A percentile compares a stretch with the other conserved stretches of the same genome.
phyloP scores from a whole-genome alignment of 75 land plant genomes.

The Gnetum montanum region DNA sequence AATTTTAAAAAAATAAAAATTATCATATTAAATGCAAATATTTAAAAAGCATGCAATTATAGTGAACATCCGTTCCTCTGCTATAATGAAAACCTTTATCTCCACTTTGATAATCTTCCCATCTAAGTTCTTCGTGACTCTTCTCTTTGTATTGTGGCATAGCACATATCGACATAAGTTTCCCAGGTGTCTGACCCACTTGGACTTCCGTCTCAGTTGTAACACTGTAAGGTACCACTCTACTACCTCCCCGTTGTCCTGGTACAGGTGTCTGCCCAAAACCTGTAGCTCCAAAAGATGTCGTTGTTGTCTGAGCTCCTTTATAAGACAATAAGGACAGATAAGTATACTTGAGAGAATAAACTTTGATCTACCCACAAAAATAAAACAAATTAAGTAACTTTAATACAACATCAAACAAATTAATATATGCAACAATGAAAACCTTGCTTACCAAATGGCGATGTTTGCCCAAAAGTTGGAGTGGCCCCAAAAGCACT shows the following conservation, averaged over 20 bases:
- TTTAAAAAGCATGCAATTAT: too few relatives aligned
- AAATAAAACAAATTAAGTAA: slow-evolving; percentile 1
- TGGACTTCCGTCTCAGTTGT: slow-evolving; percentile 65
- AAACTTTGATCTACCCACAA: too few relatives aligned
- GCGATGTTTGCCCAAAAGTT: slow-evolving; percentile 48
- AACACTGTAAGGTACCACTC: slow-evolving; percentile 55
- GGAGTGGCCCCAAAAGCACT: slow-evolving; percentile 53
- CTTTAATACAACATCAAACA: background rate
- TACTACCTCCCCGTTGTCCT: slow-evolving; percentile 71
- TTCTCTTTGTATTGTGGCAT: slow-evolving; percentile 92
- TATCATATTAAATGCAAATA: background rate
- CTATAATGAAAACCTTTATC: slow-evolving; percentile 69
- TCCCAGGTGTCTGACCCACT: slow-evolving; percentile 51
- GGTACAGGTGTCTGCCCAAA: slow-evolving; percentile 70
- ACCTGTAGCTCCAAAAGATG: slow-evolving; percentile 52
- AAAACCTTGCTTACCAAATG: slow-evolving; percentile 48
- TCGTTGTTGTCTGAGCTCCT: slow-evolving; percentile 54
- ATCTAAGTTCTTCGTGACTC: slow-evolving; percentile 85
- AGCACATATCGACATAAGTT: slow-evolving; percentile 92
- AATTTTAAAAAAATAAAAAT: slow-evolving; percentile 8
- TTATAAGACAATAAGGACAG: background rate
- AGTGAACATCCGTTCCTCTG: too few relatives aligned
- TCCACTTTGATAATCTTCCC: slow-evolving; percentile 93
- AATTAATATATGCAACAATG: background rate
- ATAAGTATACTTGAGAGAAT: background rate